Base-by-base conservation (phyloP, 2,329 filamentous ascomycete genomes). In the Bisporella sp. region DNA sequence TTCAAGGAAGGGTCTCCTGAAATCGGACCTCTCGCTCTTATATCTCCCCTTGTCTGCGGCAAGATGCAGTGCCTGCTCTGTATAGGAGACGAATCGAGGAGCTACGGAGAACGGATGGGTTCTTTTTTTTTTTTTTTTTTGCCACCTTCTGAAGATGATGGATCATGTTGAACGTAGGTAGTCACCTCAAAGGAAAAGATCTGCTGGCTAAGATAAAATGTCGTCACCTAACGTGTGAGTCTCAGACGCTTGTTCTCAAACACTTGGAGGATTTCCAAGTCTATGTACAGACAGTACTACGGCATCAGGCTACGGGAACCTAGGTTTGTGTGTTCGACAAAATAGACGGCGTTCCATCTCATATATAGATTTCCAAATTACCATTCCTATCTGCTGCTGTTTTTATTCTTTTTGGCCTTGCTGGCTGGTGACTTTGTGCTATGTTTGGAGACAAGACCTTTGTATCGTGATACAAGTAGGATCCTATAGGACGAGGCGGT, bases 241-340 rank as follows among this genome's bases (percentile, higher is more conserved):
- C 50, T 46, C 32, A 48, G 51, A 47, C 7, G 28, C 41, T 50
- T 41, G 48, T 54, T 55, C 50, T 58, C 35, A n/a, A 53, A 46
- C 51, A 47, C 45, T 33, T 57, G 33, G 45, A 57, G 44, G 12
- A 57, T 51, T 58, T 59, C 50, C 54, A 59, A 48, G 49, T 46
- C 46, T 46, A 59, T 47, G 51, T 51, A 33, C 6, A 49, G 44
- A 54, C 5, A 29, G 39, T 57, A 45, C 49, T n/a, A 59, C 31
- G 49, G 51, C 33, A 49, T 57, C 37, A 54, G 39, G n/a, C 50
- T 53, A 44, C 44, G 50, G 41, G 50, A 49, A 44, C 50, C 41
- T 33, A 49, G 50, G 43, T 52, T 53, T 53, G 37, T 43, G 37
- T 44, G 47, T 53, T 45, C n/a, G n/a, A n/a, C n/a, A n/a, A n/a